phyloP scores from a whole-genome alignment of 164 flowering plant genomes.

The Houttuynia cordata region DNA sequence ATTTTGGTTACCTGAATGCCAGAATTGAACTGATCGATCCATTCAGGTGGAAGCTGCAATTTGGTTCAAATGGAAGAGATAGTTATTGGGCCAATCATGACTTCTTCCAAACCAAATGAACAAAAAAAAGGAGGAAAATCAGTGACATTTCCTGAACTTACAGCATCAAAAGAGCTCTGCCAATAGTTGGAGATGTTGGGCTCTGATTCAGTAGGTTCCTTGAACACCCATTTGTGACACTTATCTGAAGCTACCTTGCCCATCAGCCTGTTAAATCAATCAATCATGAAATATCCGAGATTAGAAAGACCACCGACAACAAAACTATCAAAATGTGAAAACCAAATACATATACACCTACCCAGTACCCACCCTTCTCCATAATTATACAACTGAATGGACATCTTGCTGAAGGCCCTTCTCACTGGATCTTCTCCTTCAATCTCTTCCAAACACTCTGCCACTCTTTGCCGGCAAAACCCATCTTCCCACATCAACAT shows the following conservation, averaged over 20 bases:
- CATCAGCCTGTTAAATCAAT: slow-evolving; percentile 71
- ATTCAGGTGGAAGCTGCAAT: slow-evolving; percentile 91
- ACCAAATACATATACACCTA: slow-evolving; percentile 37
- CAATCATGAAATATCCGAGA: no score
- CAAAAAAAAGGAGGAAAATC: not conserved
- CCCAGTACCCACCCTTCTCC: slow-evolving; percentile 99
- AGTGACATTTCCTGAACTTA: slow-evolving; percentile 23
- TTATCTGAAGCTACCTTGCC: slow-evolving; percentile 99
- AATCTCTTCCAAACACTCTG: slow-evolving; percentile 65
- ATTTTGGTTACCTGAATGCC: slow-evolving; percentile 68
- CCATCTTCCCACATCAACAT: slow-evolving; percentile 99
- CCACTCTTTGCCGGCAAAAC: slow-evolving; percentile 81
- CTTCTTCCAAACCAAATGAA: not conserved
- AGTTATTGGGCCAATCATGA: not conserved
- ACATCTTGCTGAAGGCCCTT: slow-evolving; percentile 98
- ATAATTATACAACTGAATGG: slow-evolving; percentile 97
- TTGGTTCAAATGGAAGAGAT: not conserved
- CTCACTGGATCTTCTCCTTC: slow-evolving; percentile 92
- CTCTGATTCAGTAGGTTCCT: slow-evolving; percentile 92
- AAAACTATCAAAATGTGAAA: not conserved
- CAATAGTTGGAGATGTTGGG: slow-evolving; percentile 92
- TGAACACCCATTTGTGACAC: slow-evolving; percentile 99
- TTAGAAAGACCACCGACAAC: slow-evolving; percentile 1
- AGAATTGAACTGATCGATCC: slow-evolving; percentile 99
- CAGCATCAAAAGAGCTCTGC: slow-evolving; percentile 99